These are phyloP conservation scores for Tolypocladium inflatum DNA, from an alignment of 2,329 filamentous ascomycete species.

Conservation along the genomic window DNA sequence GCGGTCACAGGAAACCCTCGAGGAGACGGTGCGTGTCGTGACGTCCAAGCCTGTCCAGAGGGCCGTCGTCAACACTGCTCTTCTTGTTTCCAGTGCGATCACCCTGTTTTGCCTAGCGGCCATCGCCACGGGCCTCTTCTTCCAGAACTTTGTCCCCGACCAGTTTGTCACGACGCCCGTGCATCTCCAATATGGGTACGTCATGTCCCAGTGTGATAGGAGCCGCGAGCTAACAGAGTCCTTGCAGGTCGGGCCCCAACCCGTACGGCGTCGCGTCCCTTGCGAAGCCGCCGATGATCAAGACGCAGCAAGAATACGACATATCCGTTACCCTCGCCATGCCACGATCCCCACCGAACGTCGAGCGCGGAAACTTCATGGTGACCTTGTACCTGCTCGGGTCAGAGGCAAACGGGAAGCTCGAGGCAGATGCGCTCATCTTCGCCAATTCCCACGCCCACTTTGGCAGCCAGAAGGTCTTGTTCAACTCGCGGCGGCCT, in stretches of 20 bases:
- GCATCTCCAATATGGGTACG: constrained; percentile 50
- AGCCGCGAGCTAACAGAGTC: constrained; percentile 6
- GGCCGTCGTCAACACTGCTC: constrained; percentile 34
- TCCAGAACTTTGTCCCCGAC: constrained; percentile 46
- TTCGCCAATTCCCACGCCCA: constrained; percentile 22
- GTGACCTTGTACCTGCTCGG: constrained; percentile 64
- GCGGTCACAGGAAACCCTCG: constrained; percentile 21
- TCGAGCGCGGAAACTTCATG: constrained; percentile 88
- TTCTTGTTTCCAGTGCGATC: constrained; percentile 32
- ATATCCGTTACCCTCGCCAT: constrained; percentile 65
- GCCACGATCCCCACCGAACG: constrained; percentile 68
- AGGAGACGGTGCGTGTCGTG: constrained; percentile 25
- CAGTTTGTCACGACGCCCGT: constrained; percentile 42
- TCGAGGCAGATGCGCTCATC: constrained; percentile 16
- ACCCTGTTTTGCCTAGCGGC: constrained; percentile 38
- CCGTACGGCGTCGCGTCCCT: constrained; percentile 43
- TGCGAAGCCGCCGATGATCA: constrained; percentile 45
- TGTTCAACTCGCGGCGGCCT: constrained; percentile 61
- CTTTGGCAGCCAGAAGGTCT: constrained; percentile 27
- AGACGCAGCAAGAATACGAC: constrained; percentile 74
- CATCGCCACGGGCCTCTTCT: constrained; percentile 42
- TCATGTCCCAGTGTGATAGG: background rate
- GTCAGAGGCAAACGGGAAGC: constrained; percentile 17
- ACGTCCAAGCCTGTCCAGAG: constrained; percentile 44
- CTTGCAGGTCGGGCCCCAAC: constrained; percentile 34